Evolutionary conservation across 306 rosid genomes (phyloP), one percentile per base, ranked within the genome.

Genomic region (Trichosanthes cucumerina): DNA sequence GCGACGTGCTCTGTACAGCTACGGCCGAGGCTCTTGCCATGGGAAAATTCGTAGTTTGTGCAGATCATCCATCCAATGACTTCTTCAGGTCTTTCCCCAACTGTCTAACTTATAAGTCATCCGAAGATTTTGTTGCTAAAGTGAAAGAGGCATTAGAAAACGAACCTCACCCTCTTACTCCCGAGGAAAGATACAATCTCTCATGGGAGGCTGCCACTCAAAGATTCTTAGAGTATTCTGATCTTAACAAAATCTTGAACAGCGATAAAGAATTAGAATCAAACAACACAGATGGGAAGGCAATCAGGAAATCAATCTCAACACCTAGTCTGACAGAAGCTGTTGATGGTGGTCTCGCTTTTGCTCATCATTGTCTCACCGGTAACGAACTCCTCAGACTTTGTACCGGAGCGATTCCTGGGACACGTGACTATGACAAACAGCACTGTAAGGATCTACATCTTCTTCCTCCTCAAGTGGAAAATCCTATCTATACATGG

Each of bases 201-300:
- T 95, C 99, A 38, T 95, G 99, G 99, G 99, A 95, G 85, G 99
- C 97, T 54, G 99, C 99, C 33, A 95, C 99, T 50, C 90, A 92
- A 79, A 89, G 99, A 82, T 95, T 95, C 75, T 85, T 92, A 88
- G 92, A 89, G 79, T 88, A 86, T 80, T 95, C 99, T 6, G 97
- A 95, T 74, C 93, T 95, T 47, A 86, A 91, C 60, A 85, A n/a
- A 78, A 41, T 92, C 79, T 75, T 92, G 82, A 84, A 84, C 75
- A 78, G 53, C 28, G 87, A 83, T 28, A 84, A 74, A 65, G 82
- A 84, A 46, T 82, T 79, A 28, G 82, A 84, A 56, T 63, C 84
- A 10, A 71, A 80, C 63, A 44, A n/a, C 44, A 28, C 81, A 43
- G 79, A 81, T 24, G 33, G 88, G 73, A 87, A 76, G 81, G 74